Evolutionary conservation across 1,284 basidiomycete species (phyloP), one percentile per base, ranked within the genome.

Genomic region (Melampsora americana): DNA sequence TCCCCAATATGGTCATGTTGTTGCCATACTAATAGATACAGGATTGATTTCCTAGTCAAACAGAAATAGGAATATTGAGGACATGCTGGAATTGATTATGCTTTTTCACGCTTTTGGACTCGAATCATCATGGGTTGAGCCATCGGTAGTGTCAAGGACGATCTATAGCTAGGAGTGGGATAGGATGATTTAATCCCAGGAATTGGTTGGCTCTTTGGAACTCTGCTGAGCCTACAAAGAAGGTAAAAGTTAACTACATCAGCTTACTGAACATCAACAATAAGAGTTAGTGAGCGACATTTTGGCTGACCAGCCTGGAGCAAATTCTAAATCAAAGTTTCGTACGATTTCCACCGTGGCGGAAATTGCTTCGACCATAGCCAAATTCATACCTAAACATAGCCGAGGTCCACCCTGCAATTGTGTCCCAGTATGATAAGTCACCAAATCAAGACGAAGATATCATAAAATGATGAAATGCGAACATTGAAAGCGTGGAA

Each of bases 401-500:
- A 73, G 48, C 23, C 70, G 61, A 50, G 70, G 70, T 18, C 70
- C 70, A 32, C 70, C 70, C 70, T 73, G 50, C 7, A n/a, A n/a
- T n/a, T n/a, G n/a, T n/a, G n/a, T n/a, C n/a, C n/a, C n/a, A n/a
- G n/a, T n/a, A n/a, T n/a, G n/a, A n/a, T n/a, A n/a, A n/a, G n/a
- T n/a, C n/a, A n/a, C n/a, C n/a, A n/a, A n/a, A n/a, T n/a, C n/a
- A n/a, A n/a, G n/a, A n/a, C n/a, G n/a, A n/a, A n/a, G n/a, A n/a
- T n/a, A n/a, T n/a, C n/a, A n/a, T n/a, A n/a, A n/a, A n/a, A n/a
- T n/a, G n/a, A n/a, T n/a, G n/a, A n/a, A n/a, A n/a, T 64, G 0
- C 80, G 77, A 7, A 78, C 80, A 56, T 80, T 80, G 76, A 80
- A 80, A 16, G 60, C 72, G 32, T 79, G 79, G 35, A 69, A 77